Conservation (phyloP, 2,329 filamentous ascomycete genomes). For the Diaporthe ampelina region DNA sequence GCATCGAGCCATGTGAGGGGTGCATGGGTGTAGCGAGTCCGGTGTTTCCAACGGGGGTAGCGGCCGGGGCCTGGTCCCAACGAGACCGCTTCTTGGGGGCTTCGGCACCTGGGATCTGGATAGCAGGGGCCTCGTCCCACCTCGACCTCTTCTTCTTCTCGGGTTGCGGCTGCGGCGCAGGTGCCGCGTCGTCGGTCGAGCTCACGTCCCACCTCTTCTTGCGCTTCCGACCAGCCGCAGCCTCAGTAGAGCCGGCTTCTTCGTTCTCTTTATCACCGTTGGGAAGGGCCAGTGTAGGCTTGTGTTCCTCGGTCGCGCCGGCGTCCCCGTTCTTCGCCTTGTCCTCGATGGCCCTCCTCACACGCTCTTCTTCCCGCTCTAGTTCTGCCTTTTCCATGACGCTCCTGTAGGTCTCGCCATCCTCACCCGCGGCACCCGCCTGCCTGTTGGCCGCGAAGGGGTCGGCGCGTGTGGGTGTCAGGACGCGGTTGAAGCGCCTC, state of each 20-base stretch:
- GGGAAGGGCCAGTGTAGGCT: conserved; percentile 80
- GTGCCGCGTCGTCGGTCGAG: conserved; percentile 66
- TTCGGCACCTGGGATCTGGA: conserved; percentile 67
- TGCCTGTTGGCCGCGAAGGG: conserved; percentile 84
- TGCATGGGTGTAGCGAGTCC: conserved; percentile 86
- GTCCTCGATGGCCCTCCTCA: conserved; percentile 84
- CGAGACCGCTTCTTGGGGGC: conserved; percentile 82
- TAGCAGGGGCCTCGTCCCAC: conserved; percentile 86
- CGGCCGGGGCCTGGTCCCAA: conserved; percentile 91
- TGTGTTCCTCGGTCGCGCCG: conserved; percentile 71
- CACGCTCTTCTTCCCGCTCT: conserved; percentile 92
- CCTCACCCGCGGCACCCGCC: conserved; percentile 69
- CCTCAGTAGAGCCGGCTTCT: conserved; percentile 77
- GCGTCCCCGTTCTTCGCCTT: conserved; percentile 70
- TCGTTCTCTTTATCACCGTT: conserved; percentile 80
- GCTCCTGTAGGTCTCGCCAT: conserved; percentile 81
- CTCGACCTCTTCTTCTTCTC: conserved; percentile 78
- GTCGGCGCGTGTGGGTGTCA: conserved; percentile 89
- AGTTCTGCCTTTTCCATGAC: conserved; percentile 92
- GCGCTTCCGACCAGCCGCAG: conserved; percentile 78
- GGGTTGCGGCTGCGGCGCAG: conserved; percentile 64
- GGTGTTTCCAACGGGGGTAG: conserved; percentile 80
- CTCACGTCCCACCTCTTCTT: conserved; percentile 96
- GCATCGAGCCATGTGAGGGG: conserved; percentile 70
- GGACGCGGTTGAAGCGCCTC: conserved; percentile 87